These are phyloP conservation scores for Pichia manshurica DNA, from an alignment of 805 yeast species.

Conservation along the genomic window DNA sequence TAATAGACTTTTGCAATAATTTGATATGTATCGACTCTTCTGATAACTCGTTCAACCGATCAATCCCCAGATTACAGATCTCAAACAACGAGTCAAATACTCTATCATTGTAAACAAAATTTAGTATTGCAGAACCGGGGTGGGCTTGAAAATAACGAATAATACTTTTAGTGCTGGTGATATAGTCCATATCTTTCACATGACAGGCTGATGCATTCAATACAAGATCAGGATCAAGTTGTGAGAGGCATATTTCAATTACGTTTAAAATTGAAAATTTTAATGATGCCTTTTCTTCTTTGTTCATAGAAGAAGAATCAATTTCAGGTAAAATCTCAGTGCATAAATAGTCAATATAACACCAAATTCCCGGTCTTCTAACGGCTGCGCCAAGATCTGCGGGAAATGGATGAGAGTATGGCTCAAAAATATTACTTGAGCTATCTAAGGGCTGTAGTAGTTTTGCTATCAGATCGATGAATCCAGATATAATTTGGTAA, in stretches of 20 bases:
- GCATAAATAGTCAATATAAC: constrained; percentile 71
- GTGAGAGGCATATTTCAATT: constrained; percentile 40
- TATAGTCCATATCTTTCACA: constrained; percentile 39
- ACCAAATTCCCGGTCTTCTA: constrained; percentile 68
- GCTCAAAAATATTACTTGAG: constrained; percentile 33
- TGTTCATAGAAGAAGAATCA: constrained; percentile 31
- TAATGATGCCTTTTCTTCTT: constrained; percentile 36
- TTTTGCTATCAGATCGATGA: constrained; percentile 46
- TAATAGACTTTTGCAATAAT: constrained; percentile 37
- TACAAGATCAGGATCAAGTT: constrained; percentile 49
- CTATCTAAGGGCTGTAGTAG: constrained; percentile 28
- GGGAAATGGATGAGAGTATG: constrained; percentile 48
- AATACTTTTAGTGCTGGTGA: constrained; percentile 36
- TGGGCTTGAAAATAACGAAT: constrained; percentile 52
- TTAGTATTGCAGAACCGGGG: constrained; percentile 63
- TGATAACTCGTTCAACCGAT: constrained; percentile 40
- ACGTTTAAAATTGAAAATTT: constrained; percentile 51
- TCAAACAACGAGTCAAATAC: constrained; percentile 52
- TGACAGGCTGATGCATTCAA: constrained; percentile 45
- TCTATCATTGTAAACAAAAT: constrained; percentile 54
- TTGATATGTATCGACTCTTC: constrained; percentile 30
- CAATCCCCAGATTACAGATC: constrained; percentile 55
- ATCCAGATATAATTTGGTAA: constrained; percentile 37
- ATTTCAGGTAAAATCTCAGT: constrained; percentile 59
- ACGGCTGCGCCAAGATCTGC: constrained; percentile 53